Base-by-base conservation (phyloP, 2,329 filamentous ascomycete genomes). In the Sordariomycetes sp. region DNA sequence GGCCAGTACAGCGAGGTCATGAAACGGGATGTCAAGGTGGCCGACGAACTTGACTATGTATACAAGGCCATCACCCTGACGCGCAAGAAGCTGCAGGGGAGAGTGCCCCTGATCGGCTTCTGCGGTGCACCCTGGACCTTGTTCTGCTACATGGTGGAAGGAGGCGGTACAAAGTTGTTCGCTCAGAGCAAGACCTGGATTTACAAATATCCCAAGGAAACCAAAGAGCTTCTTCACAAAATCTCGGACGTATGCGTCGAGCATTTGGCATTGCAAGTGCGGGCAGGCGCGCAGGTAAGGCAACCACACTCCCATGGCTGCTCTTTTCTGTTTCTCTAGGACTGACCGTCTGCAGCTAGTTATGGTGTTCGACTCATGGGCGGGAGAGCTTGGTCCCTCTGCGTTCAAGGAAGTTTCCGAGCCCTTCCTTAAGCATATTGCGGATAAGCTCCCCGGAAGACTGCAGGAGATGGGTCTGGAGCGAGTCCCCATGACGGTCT, bases 281-380 rank as follows among this genome's bases (percentile, higher is more conserved):
- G 83, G 49, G 92, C 92, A 17, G 92, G 92, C 38, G 92, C 92
- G 35, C 92, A 95, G 71, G 79, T 81, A 64, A 35, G 56, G n/a
- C 21, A 24, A 24, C 21, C 21, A 14, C 30, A 10, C 41, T 20
- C 7, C 12, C 19, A 27, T 36, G 31, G 42, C 33, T 9, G 27
- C 28, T 30, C 10, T 24, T 21, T 14, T 9, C 10, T 20, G 25
- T 21, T 14, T 28, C 18, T 23, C 8, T n/a, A 25, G 20, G 12
- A 16, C 15, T 29, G 15, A n/a, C 11, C 29, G n/a, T 30, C 14
- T 17, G 14, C 40, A 85, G 79, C 75, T 95, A 54, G 69, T 96
- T 19, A 92, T 96, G 70, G 86, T 98, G 10, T 98, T 98, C 52
- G 92, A 98, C 56, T 96, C 90, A 0, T 98, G 92, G 90, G 92